Conservation (phyloP, 202 grass and related monocot species). For the Schoenoplectus triqueter region DNA sequence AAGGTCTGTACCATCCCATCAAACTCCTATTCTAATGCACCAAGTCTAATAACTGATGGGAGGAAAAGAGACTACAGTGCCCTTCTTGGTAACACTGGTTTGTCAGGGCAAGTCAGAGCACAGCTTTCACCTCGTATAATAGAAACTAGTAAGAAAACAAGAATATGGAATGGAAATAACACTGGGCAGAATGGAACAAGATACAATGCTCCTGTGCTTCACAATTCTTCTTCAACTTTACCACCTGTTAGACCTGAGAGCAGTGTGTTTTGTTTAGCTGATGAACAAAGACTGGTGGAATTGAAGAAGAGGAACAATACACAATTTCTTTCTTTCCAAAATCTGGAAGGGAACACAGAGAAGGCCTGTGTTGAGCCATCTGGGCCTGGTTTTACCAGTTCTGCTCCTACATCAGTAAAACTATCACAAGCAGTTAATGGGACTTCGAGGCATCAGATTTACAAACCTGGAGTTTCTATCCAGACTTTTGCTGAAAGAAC, state of each 20-base stretch:
- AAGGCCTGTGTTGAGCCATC: background rate
- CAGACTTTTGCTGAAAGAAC: conserved; percentile 33
- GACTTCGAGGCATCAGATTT: conserved; percentile 8
- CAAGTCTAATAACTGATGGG: conserved; percentile 18
- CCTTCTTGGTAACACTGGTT: conserved; percentile 40
- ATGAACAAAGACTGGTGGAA: conserved; percentile 47
- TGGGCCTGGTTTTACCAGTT: conserved; percentile 9
- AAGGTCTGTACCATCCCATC: background rate
- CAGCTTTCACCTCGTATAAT: conserved; percentile 36
- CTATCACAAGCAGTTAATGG: background rate
- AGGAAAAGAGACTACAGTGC: conserved; percentile 58
- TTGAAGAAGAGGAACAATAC: conserved; percentile 28
- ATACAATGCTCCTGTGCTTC: conserved; percentile 19
- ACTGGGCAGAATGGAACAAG: conserved; percentile 22
- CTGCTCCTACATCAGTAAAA: background rate
- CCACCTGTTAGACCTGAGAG: conserved; percentile 31
- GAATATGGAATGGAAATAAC: conserved; percentile 41
- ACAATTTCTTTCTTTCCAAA: background rate
- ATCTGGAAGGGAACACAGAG: background rate
- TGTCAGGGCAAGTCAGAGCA: conserved; percentile 43
- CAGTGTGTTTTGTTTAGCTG: conserved; percentile 43
- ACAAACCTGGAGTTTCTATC: conserved; percentile 28
- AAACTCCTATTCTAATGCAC: conserved; percentile 9
- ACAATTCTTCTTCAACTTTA: conserved; percentile 31
- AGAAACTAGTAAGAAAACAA: conserved; percentile 56